phyloP scores from a whole-genome alignment of 768 basidiomycete genomes.

The Daedaleopsis sinensis region DNA sequence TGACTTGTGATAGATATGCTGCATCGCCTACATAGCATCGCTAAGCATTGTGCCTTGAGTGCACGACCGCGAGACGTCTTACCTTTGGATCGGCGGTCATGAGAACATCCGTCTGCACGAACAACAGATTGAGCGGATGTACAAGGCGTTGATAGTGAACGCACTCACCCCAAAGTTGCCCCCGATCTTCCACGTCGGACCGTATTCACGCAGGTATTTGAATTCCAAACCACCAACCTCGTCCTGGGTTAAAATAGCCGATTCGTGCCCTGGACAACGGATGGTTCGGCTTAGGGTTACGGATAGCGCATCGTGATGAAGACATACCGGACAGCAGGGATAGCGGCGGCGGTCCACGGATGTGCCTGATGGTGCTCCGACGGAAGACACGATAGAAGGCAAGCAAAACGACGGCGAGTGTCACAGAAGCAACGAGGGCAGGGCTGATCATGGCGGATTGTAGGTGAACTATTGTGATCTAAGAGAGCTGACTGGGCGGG shows the following conservation, averaged over 20 bases:
- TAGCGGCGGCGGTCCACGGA: slow-evolving; percentile 2
- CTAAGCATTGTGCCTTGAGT: background rate
- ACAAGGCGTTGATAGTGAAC: background rate
- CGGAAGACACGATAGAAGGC: background rate
- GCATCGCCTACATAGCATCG: slow-evolving; percentile 22
- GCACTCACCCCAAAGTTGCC: slow-evolving; percentile 25
- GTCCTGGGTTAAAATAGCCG: slow-evolving; percentile 1
- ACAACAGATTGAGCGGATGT: too few species aligned
- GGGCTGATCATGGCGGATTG: background rate
- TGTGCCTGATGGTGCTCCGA: background rate
- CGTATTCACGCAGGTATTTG: slow-evolving; percentile 21
- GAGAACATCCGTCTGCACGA: background rate
- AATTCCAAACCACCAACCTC: slow-evolving; percentile 26
- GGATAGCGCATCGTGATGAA: background rate
- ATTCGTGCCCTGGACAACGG: slow-evolving; percentile 7
- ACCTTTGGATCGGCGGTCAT: slow-evolving; percentile 20
- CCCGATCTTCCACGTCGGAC: slow-evolving; percentile 15
- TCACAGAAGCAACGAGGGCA: background rate
- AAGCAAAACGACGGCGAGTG: background rate
- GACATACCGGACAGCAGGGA: background rate
- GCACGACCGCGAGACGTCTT: background rate
- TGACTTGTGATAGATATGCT: slow-evolving; percentile 30
- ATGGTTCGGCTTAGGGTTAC: background rate
- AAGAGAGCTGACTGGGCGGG: too few species aligned
- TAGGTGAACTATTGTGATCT: too few species aligned